These are phyloP conservation scores for Petunia hybrid DNA, from an alignment of 305 asterid species.

Conservation along the genomic window DNA sequence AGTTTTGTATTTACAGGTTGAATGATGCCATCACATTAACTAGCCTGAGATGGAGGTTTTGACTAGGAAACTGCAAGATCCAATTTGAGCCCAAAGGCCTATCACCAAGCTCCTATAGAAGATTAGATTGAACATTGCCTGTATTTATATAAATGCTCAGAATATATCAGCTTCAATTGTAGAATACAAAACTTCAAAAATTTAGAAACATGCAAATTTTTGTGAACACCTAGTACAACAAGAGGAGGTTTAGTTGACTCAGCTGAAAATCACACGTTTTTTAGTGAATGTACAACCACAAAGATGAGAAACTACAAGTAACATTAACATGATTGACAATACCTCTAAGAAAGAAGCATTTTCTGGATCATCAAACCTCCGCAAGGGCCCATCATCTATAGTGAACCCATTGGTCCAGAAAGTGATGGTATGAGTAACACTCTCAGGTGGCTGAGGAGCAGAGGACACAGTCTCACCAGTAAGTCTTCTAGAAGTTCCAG, in stretches of 20 bases:
- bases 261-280: neutral
- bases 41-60: neutral
- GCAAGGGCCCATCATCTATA: slow-evolving; percentile 74
- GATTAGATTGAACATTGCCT: neutral
- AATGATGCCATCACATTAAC: neutral
- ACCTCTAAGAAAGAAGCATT: slow-evolving; percentile 83
- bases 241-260: neutral
- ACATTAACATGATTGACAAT: slow-evolving; percentile 28
- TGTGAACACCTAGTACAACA: neutral
- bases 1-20: neutral
- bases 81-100: slow-evolving; percentile 1
- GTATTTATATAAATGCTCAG: neutral
- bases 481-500: slow-evolving; percentile 78
- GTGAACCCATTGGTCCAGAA: slow-evolving; percentile 90
- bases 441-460: slow-evolving; percentile 63
- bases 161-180: neutral
- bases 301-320: neutral
- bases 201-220: neutral
- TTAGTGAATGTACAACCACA: slow-evolving; percentile 7
- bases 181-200: neutral
- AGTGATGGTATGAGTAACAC: slow-evolving; percentile 56
- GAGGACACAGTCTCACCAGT: slow-evolving; percentile 65
- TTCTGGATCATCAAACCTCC: slow-evolving; percentile 79
- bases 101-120: neutral
- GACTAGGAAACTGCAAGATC: neutral